Evolutionary conservation across 108 stramenopile species (phyloP).

Genomic region (Cylindrotheca fusiformis): DNA sequence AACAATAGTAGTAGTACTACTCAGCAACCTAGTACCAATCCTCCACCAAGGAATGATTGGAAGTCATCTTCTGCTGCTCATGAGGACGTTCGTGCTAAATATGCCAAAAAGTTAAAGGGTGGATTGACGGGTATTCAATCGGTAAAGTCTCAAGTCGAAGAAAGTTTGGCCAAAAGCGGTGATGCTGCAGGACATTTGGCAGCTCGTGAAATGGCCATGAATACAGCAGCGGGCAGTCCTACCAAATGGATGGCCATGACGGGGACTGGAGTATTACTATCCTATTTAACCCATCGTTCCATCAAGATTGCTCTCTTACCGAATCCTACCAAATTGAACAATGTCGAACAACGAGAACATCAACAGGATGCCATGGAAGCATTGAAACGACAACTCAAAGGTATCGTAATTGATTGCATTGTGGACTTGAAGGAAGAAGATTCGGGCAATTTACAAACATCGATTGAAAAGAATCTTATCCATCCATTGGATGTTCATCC

Average conservation of each 20-base stretch:
- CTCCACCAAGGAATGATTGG: conserved; percentile 13
- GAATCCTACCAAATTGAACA: conserved; percentile 25
- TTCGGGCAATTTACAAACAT: not conserved
- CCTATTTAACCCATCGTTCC: conserved; percentile 57
- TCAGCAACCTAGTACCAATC: conserved; percentile 1
- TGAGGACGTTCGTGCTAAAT: conserved; percentile 75
- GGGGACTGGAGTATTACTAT: conserved; percentile 65
- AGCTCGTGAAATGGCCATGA: conserved; percentile 55
- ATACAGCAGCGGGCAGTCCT: conserved; percentile 11
- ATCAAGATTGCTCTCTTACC: conserved; percentile 79
- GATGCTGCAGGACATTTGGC: conserved; percentile 78
- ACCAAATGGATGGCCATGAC: conserved; percentile 74
- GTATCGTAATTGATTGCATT: conserved; percentile 37
- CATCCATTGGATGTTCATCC: conserved; percentile 46
- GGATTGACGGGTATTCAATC: conserved; percentile 72
- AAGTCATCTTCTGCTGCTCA: conserved; percentile 3
- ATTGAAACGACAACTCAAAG: conserved; percentile 60
- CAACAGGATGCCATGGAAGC: conserved; percentile 47
- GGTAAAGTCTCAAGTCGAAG: conserved; percentile 62
- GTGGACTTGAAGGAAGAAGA: conserved; percentile 11
- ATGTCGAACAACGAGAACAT: conserved; percentile 22
- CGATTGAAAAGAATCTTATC: conserved; percentile 17
- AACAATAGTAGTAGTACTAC: not conserved
- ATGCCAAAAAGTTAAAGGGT: conserved; percentile 66
- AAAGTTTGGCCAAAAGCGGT: conserved; percentile 34